phyloP scores from a whole-genome alignment of 768 basidiomycete species.

The Mycena indigotica region DNA sequence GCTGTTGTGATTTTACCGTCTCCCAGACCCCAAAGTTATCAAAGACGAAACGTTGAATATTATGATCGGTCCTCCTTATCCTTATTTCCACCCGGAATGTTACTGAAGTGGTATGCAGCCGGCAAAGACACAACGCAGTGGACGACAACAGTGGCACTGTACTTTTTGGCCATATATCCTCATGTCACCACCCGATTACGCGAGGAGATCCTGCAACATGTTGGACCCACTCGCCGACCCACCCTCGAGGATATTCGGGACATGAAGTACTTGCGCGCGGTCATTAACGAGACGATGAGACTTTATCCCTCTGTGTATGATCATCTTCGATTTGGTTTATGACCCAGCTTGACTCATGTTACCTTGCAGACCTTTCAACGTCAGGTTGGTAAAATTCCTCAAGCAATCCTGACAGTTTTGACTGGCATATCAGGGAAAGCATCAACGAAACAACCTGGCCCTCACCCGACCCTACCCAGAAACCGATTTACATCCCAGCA shows the following conservation, averaged over 20 bases:
- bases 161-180: conserved; percentile 56
- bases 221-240: conserved; percentile 52
- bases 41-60: conserved; percentile 55
- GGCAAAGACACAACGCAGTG: conserved; percentile 31
- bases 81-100: background rate
- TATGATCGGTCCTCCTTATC: conserved; percentile 38
- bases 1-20: too few relatives aligned
- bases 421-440: conserved; percentile 47
- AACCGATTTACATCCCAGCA: conserved; percentile 57
- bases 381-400: conserved; percentile 35
- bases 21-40: conserved; percentile 45
- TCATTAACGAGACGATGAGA: conserved; percentile 64
- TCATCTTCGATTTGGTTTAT: background rate
- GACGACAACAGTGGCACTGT: conserved; percentile 38
- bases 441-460: conserved; percentile 51
- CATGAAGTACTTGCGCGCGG: conserved; percentile 66
- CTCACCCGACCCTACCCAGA: conserved; percentile 45
- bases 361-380: conserved; percentile 47
- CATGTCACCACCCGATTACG: conserved; percentile 49
- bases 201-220: conserved; percentile 55
- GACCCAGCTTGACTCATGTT: background rate
- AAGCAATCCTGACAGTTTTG: too few relatives aligned
- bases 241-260: conserved; percentile 58
- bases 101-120: conserved; percentile 9
- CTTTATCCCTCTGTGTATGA: conserved; percentile 58